These are phyloP conservation scores for Dioszegia hungarica DNA, from an alignment of 768 basidiomycete species.

Conservation along the genomic window DNA sequence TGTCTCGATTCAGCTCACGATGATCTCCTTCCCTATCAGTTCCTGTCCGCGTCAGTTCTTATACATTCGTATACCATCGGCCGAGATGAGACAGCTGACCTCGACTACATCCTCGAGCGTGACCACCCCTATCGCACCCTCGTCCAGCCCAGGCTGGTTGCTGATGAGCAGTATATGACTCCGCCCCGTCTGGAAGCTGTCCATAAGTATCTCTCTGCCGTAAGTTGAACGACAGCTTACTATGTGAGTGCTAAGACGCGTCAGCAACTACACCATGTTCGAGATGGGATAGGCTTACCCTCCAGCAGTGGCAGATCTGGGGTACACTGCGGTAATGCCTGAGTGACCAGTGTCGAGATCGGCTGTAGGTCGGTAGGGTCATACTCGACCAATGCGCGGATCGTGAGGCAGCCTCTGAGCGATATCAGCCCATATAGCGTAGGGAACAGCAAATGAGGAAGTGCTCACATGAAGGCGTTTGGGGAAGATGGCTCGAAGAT, in stretches of 20 bases:
- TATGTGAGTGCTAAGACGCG: conserved; percentile 31
- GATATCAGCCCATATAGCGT: not conserved
- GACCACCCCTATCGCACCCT: conserved; percentile 32
- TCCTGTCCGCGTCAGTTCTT: conserved; percentile 17
- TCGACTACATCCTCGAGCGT: conserved; percentile 46
- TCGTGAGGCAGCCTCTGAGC: conserved; percentile 25
- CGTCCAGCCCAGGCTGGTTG: conserved; percentile 22
- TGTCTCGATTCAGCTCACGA: conserved; percentile 19
- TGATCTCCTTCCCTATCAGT: conserved; percentile 41
- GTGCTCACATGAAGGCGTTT: conserved; percentile 33
- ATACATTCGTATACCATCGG: not conserved
- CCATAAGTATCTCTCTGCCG: not conserved
- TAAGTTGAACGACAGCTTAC: conserved; percentile 11
- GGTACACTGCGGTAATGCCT: conserved; percentile 38
- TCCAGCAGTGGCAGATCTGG: conserved; percentile 35
- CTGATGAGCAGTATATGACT: conserved; percentile 44
- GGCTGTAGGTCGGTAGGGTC: conserved; percentile 36
- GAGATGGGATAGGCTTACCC: conserved; percentile 15
- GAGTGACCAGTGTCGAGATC: conserved; percentile 24
- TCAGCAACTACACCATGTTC: not conserved
- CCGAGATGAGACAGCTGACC: conserved; percentile 16
- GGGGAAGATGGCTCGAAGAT: conserved; percentile 36
- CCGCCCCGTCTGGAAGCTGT: conserved; percentile 41
- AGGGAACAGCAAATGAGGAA: not conserved
- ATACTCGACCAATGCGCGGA: conserved; percentile 35